Conservation (phyloP, 1,284 basidiomycete species). For the Tetrapyrgos nigripes region DNA sequence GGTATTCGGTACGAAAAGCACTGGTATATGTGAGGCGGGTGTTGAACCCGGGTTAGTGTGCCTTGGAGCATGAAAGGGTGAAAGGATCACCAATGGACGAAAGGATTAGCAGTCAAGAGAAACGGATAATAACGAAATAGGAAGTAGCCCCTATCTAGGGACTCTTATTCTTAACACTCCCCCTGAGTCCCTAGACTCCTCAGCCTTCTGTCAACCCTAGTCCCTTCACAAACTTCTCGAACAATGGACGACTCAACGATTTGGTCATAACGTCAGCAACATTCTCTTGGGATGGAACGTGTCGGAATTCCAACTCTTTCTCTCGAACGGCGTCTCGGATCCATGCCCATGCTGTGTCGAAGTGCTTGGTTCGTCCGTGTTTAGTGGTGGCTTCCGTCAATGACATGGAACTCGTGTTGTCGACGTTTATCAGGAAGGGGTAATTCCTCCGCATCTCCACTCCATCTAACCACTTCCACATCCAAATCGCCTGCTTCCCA, state of each 20-base stretch:
- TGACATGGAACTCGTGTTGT: neutral
- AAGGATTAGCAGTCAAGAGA: too few species aligned
- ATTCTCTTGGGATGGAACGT: conserved; percentile 1
- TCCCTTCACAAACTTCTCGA: neutral
- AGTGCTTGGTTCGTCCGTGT: conserved; percentile 9
- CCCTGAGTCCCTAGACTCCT: neutral
- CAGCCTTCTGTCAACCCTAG: neutral
- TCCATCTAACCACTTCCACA: conserved; percentile 39
- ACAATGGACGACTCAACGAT: neutral
- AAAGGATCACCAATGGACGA: too few species aligned
- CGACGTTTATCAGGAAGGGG: neutral
- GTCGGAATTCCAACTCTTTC: neutral
- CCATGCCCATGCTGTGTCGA: conserved; percentile 2
- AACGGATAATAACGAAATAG: too few species aligned
- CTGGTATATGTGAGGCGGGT: too few species aligned
- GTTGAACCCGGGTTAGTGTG: too few species aligned
- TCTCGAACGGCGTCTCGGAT: neutral
- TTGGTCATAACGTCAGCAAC: conserved; percentile 7
- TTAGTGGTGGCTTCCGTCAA: conserved; percentile 7
- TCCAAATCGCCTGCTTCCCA: conserved; percentile 40
- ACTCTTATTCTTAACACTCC: neutral
- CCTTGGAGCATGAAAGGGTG: too few species aligned
- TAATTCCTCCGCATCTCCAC: neutral
- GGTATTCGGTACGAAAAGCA: too few species aligned
- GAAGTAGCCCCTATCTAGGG: too few species aligned